Percentiles rank a stretch among this genome's conserved stretches.
These are phyloP conservation scores for Ophiocytium majus DNA, from an alignment of 352 stramenopile genomes.

Conservation along the genomic window DNA sequence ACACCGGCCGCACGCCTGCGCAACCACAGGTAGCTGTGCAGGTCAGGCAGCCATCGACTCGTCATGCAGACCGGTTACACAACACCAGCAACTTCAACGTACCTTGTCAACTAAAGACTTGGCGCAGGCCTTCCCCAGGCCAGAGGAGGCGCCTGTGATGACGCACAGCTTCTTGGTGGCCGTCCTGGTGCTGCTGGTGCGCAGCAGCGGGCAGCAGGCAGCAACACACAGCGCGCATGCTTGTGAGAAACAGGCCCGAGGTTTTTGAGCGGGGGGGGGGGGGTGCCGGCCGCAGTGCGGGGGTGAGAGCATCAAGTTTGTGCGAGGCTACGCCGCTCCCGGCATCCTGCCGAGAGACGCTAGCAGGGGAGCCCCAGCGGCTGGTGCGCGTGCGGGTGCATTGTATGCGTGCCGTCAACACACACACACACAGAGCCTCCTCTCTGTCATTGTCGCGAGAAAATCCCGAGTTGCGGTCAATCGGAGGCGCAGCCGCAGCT, in stretches of 20 bases:
- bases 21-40: too few relatives aligned
- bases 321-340: background rate
- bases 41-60: too few relatives aligned
- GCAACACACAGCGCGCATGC: background rate
- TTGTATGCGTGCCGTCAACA: too few relatives aligned
- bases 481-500: too few relatives aligned
- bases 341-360: background rate
- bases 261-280: background rate
- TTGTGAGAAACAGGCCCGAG: background rate
- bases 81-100: too few relatives aligned
- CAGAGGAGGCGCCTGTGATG: conserved; percentile 22
- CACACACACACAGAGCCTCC: background rate
- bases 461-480: too few relatives aligned
- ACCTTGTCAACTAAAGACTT: conserved; percentile 6
- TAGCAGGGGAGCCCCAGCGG: too few relatives aligned
- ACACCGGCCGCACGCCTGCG: too few relatives aligned
- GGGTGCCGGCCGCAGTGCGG: background rate
- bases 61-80: too few relatives aligned
- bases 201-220: background rate
- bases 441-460: too few relatives aligned
- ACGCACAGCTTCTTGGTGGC: conserved; percentile 22
- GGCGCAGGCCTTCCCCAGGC: conserved; percentile 1
- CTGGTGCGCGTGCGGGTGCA: too few relatives aligned
- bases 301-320: background rate
- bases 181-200: background rate